Evolutionary conservation across 1,284 basidiomycete genomes (phyloP).

Genomic region (Porogramme epimiltina): DNA sequence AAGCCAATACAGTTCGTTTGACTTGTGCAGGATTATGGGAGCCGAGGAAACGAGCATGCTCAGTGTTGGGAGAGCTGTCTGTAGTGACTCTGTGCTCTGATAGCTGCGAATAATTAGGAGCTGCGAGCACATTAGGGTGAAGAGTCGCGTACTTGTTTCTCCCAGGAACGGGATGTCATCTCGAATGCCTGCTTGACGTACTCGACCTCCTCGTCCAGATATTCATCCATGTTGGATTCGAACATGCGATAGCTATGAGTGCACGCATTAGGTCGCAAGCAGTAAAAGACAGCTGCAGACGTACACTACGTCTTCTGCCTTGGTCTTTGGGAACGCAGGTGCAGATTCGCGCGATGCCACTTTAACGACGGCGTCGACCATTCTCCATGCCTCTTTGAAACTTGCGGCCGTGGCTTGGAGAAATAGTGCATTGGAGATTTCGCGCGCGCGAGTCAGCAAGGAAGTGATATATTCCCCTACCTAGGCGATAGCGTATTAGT

Average conservation of each 20-base stretch:
- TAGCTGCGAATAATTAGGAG: constrained; percentile 17
- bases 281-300: constrained; percentile 17
- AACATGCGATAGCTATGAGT: constrained; percentile 85
- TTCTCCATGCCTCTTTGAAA: constrained; percentile 85
- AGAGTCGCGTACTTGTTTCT: constrained; percentile 53
- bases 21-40: constrained; percentile 90
- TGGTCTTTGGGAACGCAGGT: constrained; percentile 29
- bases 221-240: constrained; percentile 94
- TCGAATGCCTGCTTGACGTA: constrained; percentile 78
- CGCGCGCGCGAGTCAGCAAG: constrained; percentile 77
- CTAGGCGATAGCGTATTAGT: constrained; percentile 47
- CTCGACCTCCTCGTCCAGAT: constrained; percentile 92
- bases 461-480: constrained; percentile 86
- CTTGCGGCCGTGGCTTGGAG: constrained; percentile 87
- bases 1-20: constrained; percentile 90
- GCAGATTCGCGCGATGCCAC: constrained; percentile 39
- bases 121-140: neutral
- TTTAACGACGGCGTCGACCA: constrained; percentile 77
- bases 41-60: constrained; percentile 70
- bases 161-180: constrained; percentile 79
- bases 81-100: constrained; percentile 22
- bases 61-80: constrained; percentile 40
- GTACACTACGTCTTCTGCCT: constrained; percentile 84
- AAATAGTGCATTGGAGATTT: constrained; percentile 75
- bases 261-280: constrained; percentile 1